Percentiles rank a stretch among this genome's conserved stretches.
Evolutionary conservation across 2,329 filamentous ascomycete species (phyloP).

Genomic region (Juglanconis juglandina): DNA sequence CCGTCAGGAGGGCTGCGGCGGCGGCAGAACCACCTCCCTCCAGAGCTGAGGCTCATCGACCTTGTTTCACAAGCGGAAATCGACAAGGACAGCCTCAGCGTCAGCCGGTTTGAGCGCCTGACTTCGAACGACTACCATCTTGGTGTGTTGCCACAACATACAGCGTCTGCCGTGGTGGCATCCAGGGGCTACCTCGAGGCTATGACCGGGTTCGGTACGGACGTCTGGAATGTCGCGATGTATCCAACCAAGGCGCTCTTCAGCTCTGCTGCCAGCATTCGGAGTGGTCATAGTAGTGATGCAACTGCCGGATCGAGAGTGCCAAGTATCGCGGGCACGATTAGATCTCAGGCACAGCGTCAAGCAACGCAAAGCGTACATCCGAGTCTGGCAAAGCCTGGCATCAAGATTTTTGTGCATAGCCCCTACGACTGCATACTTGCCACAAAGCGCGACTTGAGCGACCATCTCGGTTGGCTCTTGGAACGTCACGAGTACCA

Average conservation of each 20-base stretch:
- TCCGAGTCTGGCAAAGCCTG: slow-evolving; percentile 52
- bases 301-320: slow-evolving; percentile 49
- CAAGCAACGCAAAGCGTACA: slow-evolving; percentile 41
- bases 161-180: slow-evolving; percentile 60
- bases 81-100: slow-evolving; percentile 79
- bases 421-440: slow-evolving; percentile 97
- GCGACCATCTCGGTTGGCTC: slow-evolving; percentile 84
- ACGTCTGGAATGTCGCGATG: slow-evolving; percentile 87
- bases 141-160: slow-evolving; percentile 69
- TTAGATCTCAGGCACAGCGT: slow-evolving; percentile 19
- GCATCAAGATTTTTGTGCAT: slow-evolving; percentile 81
- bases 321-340: slow-evolving; percentile 35
- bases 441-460: slow-evolving; percentile 79
- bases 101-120: slow-evolving; percentile 83
- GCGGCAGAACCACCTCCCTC: slow-evolving; percentile 75
- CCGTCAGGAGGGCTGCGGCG: slow-evolving; percentile 65
- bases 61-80: slow-evolving; percentile 81
- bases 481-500: slow-evolving; percentile 77
- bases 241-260: slow-evolving; percentile 79
- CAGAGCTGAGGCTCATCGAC: slow-evolving; percentile 88
- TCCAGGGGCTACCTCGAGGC: slow-evolving; percentile 74
- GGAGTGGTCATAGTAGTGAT: slow-evolving; percentile 59
- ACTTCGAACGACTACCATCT: slow-evolving; percentile 91
- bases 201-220: slow-evolving; percentile 66
- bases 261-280: slow-evolving; percentile 77